Percentiles rank a stretch among this genome's conserved stretches.
Evolutionary conservation across 2,329 filamentous ascomycete species (phyloP).

Genomic region (Exophiala phaeomuriformis): DNA sequence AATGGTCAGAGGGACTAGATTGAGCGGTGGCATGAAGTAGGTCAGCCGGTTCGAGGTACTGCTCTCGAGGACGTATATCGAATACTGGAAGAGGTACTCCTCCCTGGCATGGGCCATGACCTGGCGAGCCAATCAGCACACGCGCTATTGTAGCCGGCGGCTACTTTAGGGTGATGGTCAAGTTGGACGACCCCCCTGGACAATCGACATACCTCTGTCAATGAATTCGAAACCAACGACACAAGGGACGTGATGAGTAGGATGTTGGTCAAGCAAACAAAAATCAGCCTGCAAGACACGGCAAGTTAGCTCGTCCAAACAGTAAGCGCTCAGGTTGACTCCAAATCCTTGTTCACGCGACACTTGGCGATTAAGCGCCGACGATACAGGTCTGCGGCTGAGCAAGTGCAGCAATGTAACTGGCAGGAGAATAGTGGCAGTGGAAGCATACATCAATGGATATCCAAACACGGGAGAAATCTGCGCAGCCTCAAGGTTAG

Average conservation of each 20-base stretch:
- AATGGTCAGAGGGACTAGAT: constrained; percentile 50
- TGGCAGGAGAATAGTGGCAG: neutral
- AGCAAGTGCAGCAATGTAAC: neutral
- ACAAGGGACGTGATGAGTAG: constrained; percentile 54
- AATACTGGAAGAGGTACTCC: constrained; percentile 52
- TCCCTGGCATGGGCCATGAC: constrained; percentile 55
- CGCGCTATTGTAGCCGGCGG: constrained; percentile 1
- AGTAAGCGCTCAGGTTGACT: constrained; percentile 8
- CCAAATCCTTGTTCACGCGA: neutral
- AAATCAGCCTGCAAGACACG: constrained; percentile 43
- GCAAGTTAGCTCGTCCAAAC: constrained; percentile 12
- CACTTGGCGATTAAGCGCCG: constrained; percentile 11
- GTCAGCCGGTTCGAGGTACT: constrained; percentile 42
- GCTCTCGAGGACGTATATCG: constrained; percentile 40
- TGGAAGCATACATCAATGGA: constrained; percentile 25
- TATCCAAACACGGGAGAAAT: constrained; percentile 27
- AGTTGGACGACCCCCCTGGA: constrained; percentile 8
- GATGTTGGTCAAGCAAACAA: constrained; percentile 55
- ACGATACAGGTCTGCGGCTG: neutral
- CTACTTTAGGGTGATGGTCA: constrained; percentile 7
- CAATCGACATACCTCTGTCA: constrained; percentile 45
- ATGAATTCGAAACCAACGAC: constrained; percentile 51
- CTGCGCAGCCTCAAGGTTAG: constrained; percentile 16
- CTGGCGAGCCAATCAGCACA: constrained; percentile 32
- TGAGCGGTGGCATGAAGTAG: constrained; percentile 46